These are phyloP conservation scores for Dalbergia cochinchinensis DNA, from an alignment of 306 rosid genomes.

Conservation along the genomic window DNA sequence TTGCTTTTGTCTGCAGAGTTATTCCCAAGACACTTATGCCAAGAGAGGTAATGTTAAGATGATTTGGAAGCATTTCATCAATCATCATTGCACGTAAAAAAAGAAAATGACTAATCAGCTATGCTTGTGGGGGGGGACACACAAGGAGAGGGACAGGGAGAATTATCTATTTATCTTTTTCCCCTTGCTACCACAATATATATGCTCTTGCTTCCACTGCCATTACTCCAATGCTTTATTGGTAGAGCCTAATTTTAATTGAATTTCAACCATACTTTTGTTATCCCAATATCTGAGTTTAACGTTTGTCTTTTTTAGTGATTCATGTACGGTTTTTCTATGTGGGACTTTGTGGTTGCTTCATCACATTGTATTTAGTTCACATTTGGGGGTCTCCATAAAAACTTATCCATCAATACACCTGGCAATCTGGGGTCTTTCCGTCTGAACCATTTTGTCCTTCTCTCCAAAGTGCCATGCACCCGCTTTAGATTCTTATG, in stretches of 20 bases:
- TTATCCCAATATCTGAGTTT: constrained; percentile 60
- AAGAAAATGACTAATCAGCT: constrained; percentile 57
- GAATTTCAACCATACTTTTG: constrained; percentile 66
- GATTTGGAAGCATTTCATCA: constrained; percentile 44
- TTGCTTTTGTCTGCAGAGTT: constrained; percentile 74
- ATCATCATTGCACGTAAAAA: constrained; percentile 30
- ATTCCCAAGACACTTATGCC: constrained; percentile 98
- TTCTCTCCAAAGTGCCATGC: constrained; percentile 38
- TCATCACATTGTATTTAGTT: constrained; percentile 12
- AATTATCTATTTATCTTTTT: constrained; percentile 45
- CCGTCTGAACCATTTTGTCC: constrained; percentile 56
- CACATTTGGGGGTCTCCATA: constrained; percentile 29
- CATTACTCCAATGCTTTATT: constrained; percentile 28
- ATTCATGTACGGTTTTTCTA: neutral
- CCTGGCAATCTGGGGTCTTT: constrained; percentile 59
- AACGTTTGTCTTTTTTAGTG: constrained; percentile 31
- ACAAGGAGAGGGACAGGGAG: constrained; percentile 6
- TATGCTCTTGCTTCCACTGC: constrained; percentile 6
- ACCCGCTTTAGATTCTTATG: constrained; percentile 47
- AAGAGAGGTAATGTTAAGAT: constrained; percentile 78
- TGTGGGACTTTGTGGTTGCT: constrained; percentile 47
- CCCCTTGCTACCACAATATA: constrained; percentile 33
- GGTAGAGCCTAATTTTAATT: constrained; percentile 46
- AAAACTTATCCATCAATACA: constrained; percentile 47
- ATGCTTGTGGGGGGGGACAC: neutral